phyloP scores from a whole-genome alignment of 768 basidiomycete species.

The Boletus edulis region DNA sequence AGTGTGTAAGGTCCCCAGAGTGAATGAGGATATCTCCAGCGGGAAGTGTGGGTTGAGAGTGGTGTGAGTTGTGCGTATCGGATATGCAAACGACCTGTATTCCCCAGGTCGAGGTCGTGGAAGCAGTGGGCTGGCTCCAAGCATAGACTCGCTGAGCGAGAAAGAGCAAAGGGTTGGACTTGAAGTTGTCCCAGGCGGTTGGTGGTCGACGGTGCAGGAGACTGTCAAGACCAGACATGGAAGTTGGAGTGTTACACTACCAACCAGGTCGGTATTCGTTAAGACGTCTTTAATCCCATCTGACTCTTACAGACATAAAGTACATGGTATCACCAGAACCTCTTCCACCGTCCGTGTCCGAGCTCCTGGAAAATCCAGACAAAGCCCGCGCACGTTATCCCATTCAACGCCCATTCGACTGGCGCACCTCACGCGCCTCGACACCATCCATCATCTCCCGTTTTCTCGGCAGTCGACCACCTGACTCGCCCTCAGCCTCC shows the following conservation, averaged over 20 bases:
- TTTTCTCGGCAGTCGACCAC: neutral
- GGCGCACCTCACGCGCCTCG: slow-evolving; percentile 2
- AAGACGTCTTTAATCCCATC: neutral
- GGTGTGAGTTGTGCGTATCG: slow-evolving; percentile 8
- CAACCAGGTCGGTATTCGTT: too few relatives aligned
- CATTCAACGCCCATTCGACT: slow-evolving; percentile 4
- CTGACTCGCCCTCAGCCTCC: slow-evolving; percentile 3
- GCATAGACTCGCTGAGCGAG: slow-evolving; percentile 2
- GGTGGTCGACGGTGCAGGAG: slow-evolving; percentile 5
- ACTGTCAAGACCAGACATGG: slow-evolving; percentile 3
- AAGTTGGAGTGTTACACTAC: too few relatives aligned
- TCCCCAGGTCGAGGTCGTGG: neutral
- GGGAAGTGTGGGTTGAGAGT: slow-evolving; percentile 1
- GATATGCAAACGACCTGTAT: slow-evolving; percentile 6
- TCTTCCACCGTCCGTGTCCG: slow-evolving; percentile 1
- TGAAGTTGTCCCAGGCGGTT: slow-evolving; percentile 7
- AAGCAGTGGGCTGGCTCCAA: neutral
- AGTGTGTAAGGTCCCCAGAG: slow-evolving; percentile 4
- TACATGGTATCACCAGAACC: neutral
- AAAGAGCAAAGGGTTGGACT: slow-evolving; percentile 4
- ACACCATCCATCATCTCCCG: neutral
- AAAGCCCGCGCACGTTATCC: neutral
- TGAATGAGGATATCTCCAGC: slow-evolving; percentile 7
- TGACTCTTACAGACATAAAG: neutral
- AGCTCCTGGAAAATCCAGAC: neutral